Evolutionary conservation across 1,284 basidiomycete species (phyloP).

Genomic region (Afroboletus lepidellus): DNA sequence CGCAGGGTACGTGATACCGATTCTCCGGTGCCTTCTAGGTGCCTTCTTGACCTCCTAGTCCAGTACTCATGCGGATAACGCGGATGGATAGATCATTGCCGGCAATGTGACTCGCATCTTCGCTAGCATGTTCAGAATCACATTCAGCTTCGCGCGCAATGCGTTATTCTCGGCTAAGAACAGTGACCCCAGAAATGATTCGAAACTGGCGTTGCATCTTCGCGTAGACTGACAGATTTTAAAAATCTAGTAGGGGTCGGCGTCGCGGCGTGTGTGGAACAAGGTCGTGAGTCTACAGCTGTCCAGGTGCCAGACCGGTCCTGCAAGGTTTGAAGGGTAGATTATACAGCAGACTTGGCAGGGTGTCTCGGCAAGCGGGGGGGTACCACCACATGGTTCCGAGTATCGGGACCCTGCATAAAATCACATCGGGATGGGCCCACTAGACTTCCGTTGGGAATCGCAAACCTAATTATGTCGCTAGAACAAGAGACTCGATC

Average conservation of each 20-base stretch:
- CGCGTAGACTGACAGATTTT: not conserved
- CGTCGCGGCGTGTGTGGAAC: not conserved
- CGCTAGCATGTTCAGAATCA: not conserved
- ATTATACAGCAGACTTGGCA: not conserved
- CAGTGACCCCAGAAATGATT: not conserved
- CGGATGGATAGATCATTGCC: not conserved
- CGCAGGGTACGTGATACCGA: constrained; percentile 1
- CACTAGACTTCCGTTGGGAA: not conserved
- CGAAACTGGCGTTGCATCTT: not conserved
- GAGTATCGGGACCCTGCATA: not conserved
- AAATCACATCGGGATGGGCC: not conserved
- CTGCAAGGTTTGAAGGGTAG: not conserved
- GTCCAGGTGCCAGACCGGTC: not conserved
- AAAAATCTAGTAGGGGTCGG: not conserved
- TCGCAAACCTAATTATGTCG: not conserved
- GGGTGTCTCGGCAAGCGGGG: not conserved
- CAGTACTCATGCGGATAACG: not conserved
- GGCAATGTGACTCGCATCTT: not conserved
- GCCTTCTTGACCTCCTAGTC: not conserved
- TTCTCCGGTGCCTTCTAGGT: not conserved
- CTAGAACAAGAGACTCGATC: not conserved
- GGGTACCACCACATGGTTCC: not conserved
- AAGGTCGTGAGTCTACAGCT: too few species aligned
- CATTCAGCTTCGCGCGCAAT: not conserved
- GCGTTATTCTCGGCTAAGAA: constrained; percentile 1